Conservation (phyloP, 139 green algal genomes). For the Chlamydomonas applanata region DNA sequence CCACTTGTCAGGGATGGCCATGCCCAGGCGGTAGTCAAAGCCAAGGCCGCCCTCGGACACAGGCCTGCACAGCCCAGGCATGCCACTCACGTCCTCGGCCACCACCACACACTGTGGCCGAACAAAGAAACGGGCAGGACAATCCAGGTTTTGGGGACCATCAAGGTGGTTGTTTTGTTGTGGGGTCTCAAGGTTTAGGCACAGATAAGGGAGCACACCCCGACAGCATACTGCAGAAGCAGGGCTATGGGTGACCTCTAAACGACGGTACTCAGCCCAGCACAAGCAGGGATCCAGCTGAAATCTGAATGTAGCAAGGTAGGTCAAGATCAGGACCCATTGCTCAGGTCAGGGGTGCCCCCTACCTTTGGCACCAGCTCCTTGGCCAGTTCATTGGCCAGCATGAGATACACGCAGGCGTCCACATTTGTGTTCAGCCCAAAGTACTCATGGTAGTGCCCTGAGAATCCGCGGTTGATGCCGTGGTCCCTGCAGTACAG, state of each 20-base stretch:
- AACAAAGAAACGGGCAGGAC: not conserved
- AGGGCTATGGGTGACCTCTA: no score
- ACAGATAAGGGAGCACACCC: not conserved
- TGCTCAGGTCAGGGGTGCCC: no score
- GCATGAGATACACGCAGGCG: constrained; percentile 94
- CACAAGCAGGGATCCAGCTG: no score
- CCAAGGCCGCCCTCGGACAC: constrained; percentile 88
- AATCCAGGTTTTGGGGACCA: not conserved
- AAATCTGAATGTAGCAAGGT: no score
- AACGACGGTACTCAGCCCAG: no score
- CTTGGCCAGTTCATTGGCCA: constrained; percentile 89
- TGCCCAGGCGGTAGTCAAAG: constrained; percentile 91
- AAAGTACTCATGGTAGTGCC: constrained; percentile 54
- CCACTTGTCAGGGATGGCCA: constrained; percentile 94
- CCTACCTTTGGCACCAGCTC: constrained; percentile 50
- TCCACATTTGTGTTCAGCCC: constrained; percentile 85
- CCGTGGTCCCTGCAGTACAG: constrained; percentile 68
- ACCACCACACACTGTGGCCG: constrained; percentile 70
- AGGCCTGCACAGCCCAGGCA: constrained; percentile 87
- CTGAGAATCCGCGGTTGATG: constrained; percentile 66
- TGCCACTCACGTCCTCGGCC: constrained; percentile 94
- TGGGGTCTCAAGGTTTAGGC: no score
- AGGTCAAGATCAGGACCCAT: no score
- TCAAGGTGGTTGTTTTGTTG: not conserved
- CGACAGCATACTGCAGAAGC: not conserved